These are phyloP conservation scores for Aspergillus nidulans DNA, from an alignment of 495 filamentous ascomycete species.

Conservation along the genomic window DNA sequence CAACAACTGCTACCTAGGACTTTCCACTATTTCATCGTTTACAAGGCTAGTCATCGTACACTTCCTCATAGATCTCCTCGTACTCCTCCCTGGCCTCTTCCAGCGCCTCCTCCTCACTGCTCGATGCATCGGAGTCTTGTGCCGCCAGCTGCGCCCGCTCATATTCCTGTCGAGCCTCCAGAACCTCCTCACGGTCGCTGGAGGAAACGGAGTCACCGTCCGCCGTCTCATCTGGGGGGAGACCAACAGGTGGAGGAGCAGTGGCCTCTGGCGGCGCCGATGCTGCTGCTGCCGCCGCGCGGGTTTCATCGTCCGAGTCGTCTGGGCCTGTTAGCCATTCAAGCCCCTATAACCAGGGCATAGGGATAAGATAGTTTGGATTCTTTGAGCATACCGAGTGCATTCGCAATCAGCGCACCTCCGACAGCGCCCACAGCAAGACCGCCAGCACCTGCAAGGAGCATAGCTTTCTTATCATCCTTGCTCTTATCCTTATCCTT, in stretches of 20 bases:
- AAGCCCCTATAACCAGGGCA: no score
- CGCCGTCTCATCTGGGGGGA: background rate
- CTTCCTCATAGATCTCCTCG: slow-evolving; percentile 1
- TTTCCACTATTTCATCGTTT: no score
- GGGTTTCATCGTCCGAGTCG: background rate
- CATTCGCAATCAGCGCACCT: background rate
- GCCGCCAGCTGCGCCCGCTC: background rate
- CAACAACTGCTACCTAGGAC: no score
- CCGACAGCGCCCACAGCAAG: background rate
- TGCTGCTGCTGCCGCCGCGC: background rate
- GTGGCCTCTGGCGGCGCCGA: background rate
- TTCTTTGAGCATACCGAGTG: background rate
- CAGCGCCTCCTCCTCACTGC: slow-evolving; percentile 1
- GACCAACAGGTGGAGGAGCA: background rate
- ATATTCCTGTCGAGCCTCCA: slow-evolving; percentile 2
- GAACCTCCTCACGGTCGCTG: slow-evolving; percentile 2
- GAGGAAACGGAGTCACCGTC: slow-evolving; percentile 2
- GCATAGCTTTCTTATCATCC: background rate
- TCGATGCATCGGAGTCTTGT: slow-evolving; percentile 4
- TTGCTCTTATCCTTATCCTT: background rate
- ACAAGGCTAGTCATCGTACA: slow-evolving; percentile 1
- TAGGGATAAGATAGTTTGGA: background rate
- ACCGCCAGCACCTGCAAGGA: background rate
- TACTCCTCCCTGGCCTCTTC: background rate
- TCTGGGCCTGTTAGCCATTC: background rate